Percentiles rank a stretch among this genome's conserved stretches.
These are phyloP conservation scores for Sugiyamaella grinbergsii DNA, from an alignment of 1,139 yeast species.

Conservation along the genomic window DNA sequence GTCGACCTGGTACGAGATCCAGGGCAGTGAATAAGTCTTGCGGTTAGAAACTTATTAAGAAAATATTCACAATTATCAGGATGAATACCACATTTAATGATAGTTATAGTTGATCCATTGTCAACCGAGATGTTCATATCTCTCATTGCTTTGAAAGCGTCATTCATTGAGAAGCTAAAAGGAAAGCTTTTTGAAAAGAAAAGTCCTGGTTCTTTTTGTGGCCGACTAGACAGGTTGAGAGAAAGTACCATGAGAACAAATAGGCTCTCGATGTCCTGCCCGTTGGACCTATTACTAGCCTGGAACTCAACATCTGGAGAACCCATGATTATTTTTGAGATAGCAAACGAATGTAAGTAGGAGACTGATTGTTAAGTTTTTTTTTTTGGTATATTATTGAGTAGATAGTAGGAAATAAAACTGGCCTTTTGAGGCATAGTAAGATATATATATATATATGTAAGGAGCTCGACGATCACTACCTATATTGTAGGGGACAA, in stretches of 20 bases:
- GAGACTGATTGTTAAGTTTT: too few species aligned
- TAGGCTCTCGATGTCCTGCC: conserved; percentile 29
- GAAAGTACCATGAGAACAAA: conserved; percentile 54
- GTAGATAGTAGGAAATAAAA: neutral
- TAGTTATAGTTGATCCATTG: conserved; percentile 49
- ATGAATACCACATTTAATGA: conserved; percentile 61
- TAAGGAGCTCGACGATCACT: neutral
- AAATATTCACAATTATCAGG: conserved; percentile 54
- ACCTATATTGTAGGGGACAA: neutral
- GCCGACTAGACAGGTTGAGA: conserved; percentile 47
- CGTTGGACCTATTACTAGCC: conserved; percentile 8
- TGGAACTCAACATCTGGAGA: conserved; percentile 4
- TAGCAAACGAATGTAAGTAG: too few species aligned
- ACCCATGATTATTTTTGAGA: neutral
- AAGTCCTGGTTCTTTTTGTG: conserved; percentile 29
- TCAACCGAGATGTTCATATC: conserved; percentile 53
- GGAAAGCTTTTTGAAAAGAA: conserved; percentile 43
- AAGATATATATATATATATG: too few species aligned
- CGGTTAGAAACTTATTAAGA: conserved; percentile 59
- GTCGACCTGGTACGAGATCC: conserved; percentile 52
- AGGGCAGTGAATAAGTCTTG: conserved; percentile 70
- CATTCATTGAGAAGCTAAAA: conserved; percentile 55
- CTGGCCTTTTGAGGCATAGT: too few species aligned
- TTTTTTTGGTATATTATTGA: too few species aligned
- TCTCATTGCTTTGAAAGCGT: conserved; percentile 57